These are phyloP conservation scores for Xylaria longipes DNA, from an alignment of 495 filamentous ascomycete species.

Conservation along the genomic window DNA sequence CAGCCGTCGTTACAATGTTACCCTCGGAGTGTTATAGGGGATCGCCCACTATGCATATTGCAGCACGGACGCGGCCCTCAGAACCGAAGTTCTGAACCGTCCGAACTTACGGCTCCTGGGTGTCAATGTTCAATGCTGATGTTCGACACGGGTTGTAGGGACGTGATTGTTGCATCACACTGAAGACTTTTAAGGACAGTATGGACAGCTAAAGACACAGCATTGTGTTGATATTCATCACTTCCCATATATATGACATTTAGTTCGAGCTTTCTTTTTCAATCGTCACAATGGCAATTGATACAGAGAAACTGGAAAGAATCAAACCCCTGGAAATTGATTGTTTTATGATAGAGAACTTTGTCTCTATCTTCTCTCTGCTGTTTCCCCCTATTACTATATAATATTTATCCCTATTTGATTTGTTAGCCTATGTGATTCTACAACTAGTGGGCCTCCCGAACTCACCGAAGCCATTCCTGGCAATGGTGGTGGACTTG, in stretches of 20 bases:
- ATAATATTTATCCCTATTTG: background rate
- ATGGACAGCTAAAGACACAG: background rate
- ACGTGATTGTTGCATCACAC: background rate
- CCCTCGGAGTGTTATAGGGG: background rate
- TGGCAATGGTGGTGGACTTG: background rate
- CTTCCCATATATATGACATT: background rate
- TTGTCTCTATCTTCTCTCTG: background rate
- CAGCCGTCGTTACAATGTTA: background rate
- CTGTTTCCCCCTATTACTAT: background rate
- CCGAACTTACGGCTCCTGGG: conserved; percentile 2
- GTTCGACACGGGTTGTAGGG: background rate
- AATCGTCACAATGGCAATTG: background rate
- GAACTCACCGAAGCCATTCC: background rate
- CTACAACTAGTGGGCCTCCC: background rate
- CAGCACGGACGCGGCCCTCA: background rate
- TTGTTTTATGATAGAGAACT: background rate
- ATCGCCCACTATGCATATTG: background rate
- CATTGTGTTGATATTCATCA: background rate
- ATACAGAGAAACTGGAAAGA: too few relatives aligned
- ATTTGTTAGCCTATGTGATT: background rate
- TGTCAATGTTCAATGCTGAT: background rate
- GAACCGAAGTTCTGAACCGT: background rate
- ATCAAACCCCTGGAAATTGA: background rate
- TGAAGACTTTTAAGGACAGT: background rate
- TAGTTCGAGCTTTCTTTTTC: background rate